Percentiles rank a stretch among this genome's conserved stretches.
phyloP scores from a whole-genome alignment of 352 stramenopile genomes.

The Phytophthora sp. region DNA sequence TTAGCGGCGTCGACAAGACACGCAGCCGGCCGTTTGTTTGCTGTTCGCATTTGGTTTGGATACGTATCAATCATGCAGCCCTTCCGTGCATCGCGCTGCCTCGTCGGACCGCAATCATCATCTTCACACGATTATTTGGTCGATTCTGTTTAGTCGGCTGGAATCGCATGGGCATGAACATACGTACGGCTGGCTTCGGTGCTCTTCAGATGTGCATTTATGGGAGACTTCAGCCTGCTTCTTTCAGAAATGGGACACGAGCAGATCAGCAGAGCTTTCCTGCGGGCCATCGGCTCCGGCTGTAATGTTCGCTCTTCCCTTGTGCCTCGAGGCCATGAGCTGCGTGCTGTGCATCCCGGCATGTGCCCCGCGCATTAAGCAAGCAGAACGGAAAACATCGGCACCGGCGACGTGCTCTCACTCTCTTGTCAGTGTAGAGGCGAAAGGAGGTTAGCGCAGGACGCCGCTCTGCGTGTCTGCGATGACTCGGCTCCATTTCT shows the following conservation, averaged over 20 bases:
- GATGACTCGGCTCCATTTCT: slow-evolving; percentile 33
- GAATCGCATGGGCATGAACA: not conserved
- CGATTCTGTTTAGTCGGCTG: not conserved
- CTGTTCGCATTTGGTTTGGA: slow-evolving; percentile 9
- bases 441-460: not conserved
- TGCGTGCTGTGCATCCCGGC: not conserved
- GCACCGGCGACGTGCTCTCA: not conserved
- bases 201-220: slow-evolving; percentile 27
- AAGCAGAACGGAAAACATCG: slow-evolving; percentile 31
- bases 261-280: slow-evolving; percentile 27
- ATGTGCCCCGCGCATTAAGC: not conserved
- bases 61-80: not conserved
- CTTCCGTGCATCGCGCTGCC: slow-evolving; percentile 6
- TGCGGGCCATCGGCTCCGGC: slow-evolving; percentile 19
- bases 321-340: not conserved
- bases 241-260: slow-evolving; percentile 35
- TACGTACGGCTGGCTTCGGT: slow-evolving; percentile 7
- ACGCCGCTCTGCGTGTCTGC: slow-evolving; percentile 4
- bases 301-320: slow-evolving; percentile 24
- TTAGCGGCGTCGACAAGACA: not conserved
- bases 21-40: slow-evolving; percentile 6
- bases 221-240: not conserved
- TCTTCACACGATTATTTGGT: no score
- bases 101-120: no score
- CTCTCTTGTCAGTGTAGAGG: slow-evolving; percentile 16